Conservation (phyloP, 108 stramenopile species). For the Schizochytrium sp. region DNA sequence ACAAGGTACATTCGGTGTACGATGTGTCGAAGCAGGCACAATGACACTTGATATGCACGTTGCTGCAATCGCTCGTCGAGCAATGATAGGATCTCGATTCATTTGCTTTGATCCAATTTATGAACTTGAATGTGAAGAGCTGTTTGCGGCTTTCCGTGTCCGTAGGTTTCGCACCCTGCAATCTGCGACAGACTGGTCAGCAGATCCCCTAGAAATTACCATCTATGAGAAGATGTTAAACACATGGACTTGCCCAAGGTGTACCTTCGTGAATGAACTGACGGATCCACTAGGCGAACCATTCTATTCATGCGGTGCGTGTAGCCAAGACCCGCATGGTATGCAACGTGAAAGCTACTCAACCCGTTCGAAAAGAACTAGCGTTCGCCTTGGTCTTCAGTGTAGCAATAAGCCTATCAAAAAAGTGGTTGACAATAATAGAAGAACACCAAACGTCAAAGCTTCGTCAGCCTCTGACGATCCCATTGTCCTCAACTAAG, state of each 20-base stretch:
- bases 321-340: slow-evolving; percentile 8
- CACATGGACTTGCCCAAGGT: background rate
- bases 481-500: too few relatives aligned
- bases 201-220: slow-evolving; percentile 2
- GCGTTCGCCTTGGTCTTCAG: too few relatives aligned
- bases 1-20: slow-evolving; percentile 18
- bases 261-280: background rate
- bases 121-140: slow-evolving; percentile 44
- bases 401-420: too few relatives aligned
- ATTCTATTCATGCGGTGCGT: background rate
- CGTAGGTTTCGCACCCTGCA: slow-evolving; percentile 20
- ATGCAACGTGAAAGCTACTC: slow-evolving; percentile 34
- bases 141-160: background rate
- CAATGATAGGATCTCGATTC: background rate
- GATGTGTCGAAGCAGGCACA: slow-evolving; percentile 24
- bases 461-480: too few relatives aligned
- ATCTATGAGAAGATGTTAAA: background rate
- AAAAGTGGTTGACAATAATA: too few relatives aligned
- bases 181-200: background rate
- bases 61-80: background rate
- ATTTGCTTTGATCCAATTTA: slow-evolving; percentile 27
- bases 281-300: slow-evolving; percentile 15
- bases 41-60: slow-evolving; percentile 38
- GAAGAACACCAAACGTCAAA: too few relatives aligned
- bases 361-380: background rate